These are phyloP conservation scores for Rhizopogon salebrosus DNA, from an alignment of 768 basidiomycete species.

Conservation along the genomic window DNA sequence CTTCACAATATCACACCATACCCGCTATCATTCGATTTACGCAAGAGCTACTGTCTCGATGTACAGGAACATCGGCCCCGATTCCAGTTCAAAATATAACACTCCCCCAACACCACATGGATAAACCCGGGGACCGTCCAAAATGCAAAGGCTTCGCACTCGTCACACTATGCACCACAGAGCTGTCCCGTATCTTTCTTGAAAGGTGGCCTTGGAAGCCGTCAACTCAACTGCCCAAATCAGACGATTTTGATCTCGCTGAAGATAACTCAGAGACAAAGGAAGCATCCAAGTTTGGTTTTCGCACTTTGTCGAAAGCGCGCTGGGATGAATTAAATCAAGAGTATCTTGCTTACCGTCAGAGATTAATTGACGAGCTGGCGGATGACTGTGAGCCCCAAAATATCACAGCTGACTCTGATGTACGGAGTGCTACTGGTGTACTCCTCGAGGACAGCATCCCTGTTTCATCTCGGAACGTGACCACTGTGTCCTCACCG, in stretches of 20 bases:
- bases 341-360: constrained; percentile 65
- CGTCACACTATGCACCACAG: constrained; percentile 42
- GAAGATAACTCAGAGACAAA: constrained; percentile 7
- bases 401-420: not conserved
- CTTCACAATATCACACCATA: constrained; percentile 45
- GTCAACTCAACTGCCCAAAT: not conserved
- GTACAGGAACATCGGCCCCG: not conserved
- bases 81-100: constrained; percentile 45
- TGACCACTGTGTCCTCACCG: constrained; percentile 25
- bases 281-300: constrained; percentile 54
- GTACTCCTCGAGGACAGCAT: not conserved
- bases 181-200: constrained; percentile 39
- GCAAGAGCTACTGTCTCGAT: constrained; percentile 26
- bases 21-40: constrained; percentile 47
- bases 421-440: not conserved
- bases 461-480: not conserved
- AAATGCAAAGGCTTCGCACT: constrained; percentile 76
- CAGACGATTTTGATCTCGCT: not conserved
- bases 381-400: constrained; percentile 10
- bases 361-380: constrained; percentile 45
- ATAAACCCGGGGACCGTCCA: constrained; percentile 47
- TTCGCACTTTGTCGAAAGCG: constrained; percentile 50
- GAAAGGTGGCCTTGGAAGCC: constrained; percentile 60
- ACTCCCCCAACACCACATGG: constrained; percentile 61
- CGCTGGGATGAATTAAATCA: constrained; percentile 61